Percentiles rank a stretch among this genome's conserved stretches.
These are phyloP conservation scores for Glycine tomentella DNA, from an alignment of 306 rosid genomes.

Conservation along the genomic window DNA sequence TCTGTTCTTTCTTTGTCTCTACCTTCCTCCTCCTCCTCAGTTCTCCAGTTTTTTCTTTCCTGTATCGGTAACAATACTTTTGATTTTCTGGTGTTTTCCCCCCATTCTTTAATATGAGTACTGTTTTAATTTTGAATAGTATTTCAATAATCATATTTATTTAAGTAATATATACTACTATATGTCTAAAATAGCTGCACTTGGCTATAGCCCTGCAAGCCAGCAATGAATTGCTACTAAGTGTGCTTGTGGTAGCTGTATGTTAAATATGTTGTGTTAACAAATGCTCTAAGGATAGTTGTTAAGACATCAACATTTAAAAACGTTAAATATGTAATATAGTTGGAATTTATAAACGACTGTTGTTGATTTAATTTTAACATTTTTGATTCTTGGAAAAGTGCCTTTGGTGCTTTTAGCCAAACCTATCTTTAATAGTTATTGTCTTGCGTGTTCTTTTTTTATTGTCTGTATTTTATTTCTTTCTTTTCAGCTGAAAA, in stretches of 20 bases:
- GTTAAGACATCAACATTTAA: no score
- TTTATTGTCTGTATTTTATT: neutral
- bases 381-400: neutral
- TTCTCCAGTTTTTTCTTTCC: neutral
- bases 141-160: neutral
- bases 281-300: no score
- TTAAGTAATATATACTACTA: neutral
- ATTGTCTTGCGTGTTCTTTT: neutral
- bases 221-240: neutral
- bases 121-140: neutral
- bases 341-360: neutral
- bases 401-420: neutral
- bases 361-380: neutral
- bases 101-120: neutral
- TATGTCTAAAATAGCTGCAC: neutral
- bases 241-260: neutral
- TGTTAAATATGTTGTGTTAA: neutral
- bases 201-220: neutral
- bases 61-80: neutral
- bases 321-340: neutral
- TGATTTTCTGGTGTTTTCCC: neutral
- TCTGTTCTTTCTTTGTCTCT: neutral
- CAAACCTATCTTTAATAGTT: slow-evolving; percentile 13
- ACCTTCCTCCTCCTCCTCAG: neutral
- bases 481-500: neutral